These are phyloP conservation scores for Tuber aestivum DNA, from an alignment of 495 filamentous ascomycete genomes.

Conservation along the genomic window DNA sequence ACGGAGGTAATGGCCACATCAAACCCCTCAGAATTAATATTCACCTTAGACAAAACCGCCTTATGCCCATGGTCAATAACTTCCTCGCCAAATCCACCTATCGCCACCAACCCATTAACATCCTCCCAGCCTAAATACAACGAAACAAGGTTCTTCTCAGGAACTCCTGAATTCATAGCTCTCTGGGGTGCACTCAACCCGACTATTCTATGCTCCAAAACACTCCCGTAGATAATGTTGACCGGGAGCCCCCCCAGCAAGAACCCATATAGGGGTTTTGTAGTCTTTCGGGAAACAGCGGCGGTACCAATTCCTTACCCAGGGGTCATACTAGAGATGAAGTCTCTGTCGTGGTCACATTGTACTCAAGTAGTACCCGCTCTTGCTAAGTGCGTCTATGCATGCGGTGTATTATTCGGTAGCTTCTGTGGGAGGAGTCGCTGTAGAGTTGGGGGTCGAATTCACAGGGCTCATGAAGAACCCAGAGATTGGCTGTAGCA, in stretches of 20 bases:
- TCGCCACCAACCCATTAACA: constrained; percentile 32
- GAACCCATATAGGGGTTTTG: constrained; percentile 15
- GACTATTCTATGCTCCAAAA: constrained; percentile 36
- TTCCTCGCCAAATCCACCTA: constrained; percentile 39
- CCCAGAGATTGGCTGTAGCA: constrained; percentile 28
- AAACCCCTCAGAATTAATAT: neutral
- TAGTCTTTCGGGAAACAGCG: neutral
- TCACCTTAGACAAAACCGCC: constrained; percentile 14
- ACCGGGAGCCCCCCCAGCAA: constrained; percentile 16
- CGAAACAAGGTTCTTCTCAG: constrained; percentile 36
- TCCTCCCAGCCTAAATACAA: constrained; percentile 24
- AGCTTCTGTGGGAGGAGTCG: neutral
- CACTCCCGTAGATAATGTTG: constrained; percentile 24
- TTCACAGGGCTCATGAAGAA: constrained; percentile 29
- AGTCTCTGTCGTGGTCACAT: neutral
- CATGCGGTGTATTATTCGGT: neutral
- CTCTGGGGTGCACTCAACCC: constrained; percentile 33
- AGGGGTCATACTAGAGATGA: constrained; percentile 6
- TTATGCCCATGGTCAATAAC: constrained; percentile 32
- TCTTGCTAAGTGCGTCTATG: neutral
- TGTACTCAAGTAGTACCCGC: neutral
- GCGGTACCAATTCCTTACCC: constrained; percentile 5
- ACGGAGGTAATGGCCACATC: constrained; percentile 6
- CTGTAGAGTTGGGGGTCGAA: neutral
- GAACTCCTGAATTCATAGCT: constrained; percentile 20